These are phyloP conservation scores for Penicillium griseofulvum DNA, from an alignment of 2,329 filamentous ascomycete genomes.

Conservation along the genomic window DNA sequence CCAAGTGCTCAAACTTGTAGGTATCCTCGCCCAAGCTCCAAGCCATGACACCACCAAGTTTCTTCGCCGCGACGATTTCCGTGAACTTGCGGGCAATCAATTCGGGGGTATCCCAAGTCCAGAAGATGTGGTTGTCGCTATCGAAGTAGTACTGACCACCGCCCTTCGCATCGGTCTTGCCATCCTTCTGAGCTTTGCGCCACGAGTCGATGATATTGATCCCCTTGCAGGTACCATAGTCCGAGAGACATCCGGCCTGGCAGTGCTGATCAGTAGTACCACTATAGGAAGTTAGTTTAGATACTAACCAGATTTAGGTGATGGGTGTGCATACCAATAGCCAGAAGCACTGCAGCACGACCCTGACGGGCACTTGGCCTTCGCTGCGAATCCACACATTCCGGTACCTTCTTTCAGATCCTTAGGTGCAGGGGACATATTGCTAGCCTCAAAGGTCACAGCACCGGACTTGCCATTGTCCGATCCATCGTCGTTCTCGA, in stretches of 20 bases:
- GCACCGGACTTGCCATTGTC: conserved; percentile 56
- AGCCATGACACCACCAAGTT: conserved; percentile 69
- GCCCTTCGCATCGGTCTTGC: conserved; percentile 54
- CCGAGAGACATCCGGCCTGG: conserved; percentile 35
- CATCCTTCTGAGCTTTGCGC: conserved; percentile 52
- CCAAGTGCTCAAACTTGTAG: conserved; percentile 45
- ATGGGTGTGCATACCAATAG: conserved; percentile 29
- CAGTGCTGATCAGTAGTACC: conserved; percentile 34
- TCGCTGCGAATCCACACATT: conserved; percentile 33
- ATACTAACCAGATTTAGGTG: neutral
- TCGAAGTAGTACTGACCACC: conserved; percentile 73
- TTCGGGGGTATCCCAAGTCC: conserved; percentile 68
- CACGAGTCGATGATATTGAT: conserved; percentile 58
- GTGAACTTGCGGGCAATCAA: conserved; percentile 63
- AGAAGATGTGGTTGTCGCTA: conserved; percentile 58
- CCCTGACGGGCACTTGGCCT: conserved; percentile 31
- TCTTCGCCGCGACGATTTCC: conserved; percentile 55
- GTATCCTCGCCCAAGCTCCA: conserved; percentile 71
- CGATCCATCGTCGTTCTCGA: conserved; percentile 60
- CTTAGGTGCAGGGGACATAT: conserved; percentile 22
- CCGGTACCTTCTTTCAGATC: conserved; percentile 31
- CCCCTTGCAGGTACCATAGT: conserved; percentile 45
- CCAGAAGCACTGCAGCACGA: conserved; percentile 39
- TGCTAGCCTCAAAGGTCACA: conserved; percentile 49
- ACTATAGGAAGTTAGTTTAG: conserved; percentile 23